Base-by-base conservation (phyloP, 2,329 filamentous ascomycete species). In the Aspergillus pseudonomiae region DNA sequence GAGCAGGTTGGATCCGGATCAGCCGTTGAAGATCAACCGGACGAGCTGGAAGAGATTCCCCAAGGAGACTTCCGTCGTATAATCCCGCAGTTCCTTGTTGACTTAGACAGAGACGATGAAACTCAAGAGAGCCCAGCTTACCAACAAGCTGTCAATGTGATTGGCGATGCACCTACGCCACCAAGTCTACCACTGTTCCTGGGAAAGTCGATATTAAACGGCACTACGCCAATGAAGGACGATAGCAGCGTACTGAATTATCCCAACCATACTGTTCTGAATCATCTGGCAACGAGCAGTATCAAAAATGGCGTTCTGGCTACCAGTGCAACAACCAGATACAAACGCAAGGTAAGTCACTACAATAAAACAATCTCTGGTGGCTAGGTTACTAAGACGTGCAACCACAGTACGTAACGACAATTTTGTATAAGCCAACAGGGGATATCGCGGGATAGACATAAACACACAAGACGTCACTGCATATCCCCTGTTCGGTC, bases 281-380 rank as follows among this genome's bases (percentile, higher is more conserved):
- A 99, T 70, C 95, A 99, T 78, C 83, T 99, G 70, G 94, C 94
- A 56, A 99, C 95, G 3, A 98, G 94, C 79, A 97, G 94, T 78
- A 99, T 99, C 79, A 97, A 97, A 82, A 93, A 97, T 70, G 94
- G 94, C 67, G 92, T 98, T 30, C 84, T 99, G 68, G 95, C 95
- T 39, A 96, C 96, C 6, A 97, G 94, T 73, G 94, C 93, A 16
- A 99, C 95, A 6, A 99, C 95, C n/a, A 87, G 95, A 77, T 99
- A 98, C 78, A 96, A 93, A 82, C 90, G 92, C 79, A 99, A 99
- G 77, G 80, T 81, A 70, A 64, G 73, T 65, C 41, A 14, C 32
- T 21, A 11, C 58, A 3, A 26, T 21, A 52, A 19, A 30, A n/a
- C n/a, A 5, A 30, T 6, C 4, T 36, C 12, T 34, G 28, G 1